Base-by-base conservation (phyloP, 164 flowering plant species). In the Berberis thunbergii region DNA sequence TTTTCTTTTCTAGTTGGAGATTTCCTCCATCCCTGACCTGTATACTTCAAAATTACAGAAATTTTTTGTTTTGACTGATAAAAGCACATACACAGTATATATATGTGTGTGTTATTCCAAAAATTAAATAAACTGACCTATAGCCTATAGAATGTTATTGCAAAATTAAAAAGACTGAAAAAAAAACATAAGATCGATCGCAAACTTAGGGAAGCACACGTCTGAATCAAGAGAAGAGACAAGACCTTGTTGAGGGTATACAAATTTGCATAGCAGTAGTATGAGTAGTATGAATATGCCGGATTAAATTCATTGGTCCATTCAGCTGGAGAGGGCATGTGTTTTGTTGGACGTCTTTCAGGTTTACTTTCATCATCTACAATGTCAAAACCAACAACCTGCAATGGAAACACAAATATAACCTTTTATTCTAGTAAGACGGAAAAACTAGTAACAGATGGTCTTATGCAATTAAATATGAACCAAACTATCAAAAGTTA, bases 301-400 rank as follows among this genome's bases (percentile, higher is more conserved):
- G 89, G 89, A 73, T 84, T 84, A 70, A 82, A 82, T 8, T 67
- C 83, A 70, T 84, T 84, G 49, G 83, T 84, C 89, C 89, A 84
- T 67, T 84, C 79, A 65, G 84, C 64, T 11, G 89, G 89, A 2
- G 53, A 76, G 6, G 84, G 85, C 86, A 82, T 84, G 77, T 84
- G 89, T 66, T 84, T 84, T 39, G 83, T 84, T 43, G 86, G 88
- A 49, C 84, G 84, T 64, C 88, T 79, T 70, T 84, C 89, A 12
- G 86, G 86, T 61, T 81, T 84, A 67, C 89, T 84, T 76, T 84
- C 86, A 70, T 84, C 89, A 73, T 84, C 89, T 7, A 84, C 89
- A 13, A 84, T 38, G 69, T 84, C 89, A 61, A 84, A 75, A 43
- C 89, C 89, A 57, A 84, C 89, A 64, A 84, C 89, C 89, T 84